Base-by-base conservation (phyloP, 2,329 filamentous ascomycete genomes). In the Annulohypoxylon truncatum region DNA sequence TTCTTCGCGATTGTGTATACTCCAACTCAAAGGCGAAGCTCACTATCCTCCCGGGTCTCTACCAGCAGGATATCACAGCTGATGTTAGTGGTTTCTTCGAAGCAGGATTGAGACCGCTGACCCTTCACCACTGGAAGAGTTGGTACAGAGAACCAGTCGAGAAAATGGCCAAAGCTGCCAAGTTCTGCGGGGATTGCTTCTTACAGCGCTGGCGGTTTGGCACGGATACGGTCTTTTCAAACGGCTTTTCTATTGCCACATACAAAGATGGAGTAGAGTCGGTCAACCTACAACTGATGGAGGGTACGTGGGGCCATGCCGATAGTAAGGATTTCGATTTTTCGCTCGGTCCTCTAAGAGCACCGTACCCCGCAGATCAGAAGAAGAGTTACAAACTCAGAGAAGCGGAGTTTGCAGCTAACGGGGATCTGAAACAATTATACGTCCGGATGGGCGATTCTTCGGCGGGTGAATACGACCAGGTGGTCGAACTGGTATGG, bases 111-210 rank as follows among this genome's bases (percentile, higher is more conserved):
- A 77, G 79, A n/a, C 83, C 85, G 0, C 76, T 89, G 10, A 87
- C 83, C 52, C 77, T 90, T 5, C 87, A 90, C 73, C 87, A 90
- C 78, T 89, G 87, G 86, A 89, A 88, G 74, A 85, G 82, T 10
- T 89, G 87, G 85, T 87, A 87, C 76, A 71, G 80, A 7, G 80
- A 79, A 24, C 83, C 83, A 51, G 79, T 88, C 42, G 80, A 81
- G 48, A 79, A 82, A 61, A 84, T 88, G 78, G 81, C 83, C 29
- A 76, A 79, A 38, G 77, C 86, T 10, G 77, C 81, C 5, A 74
- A 81, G 8, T 73, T 87, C n/a, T 89, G 87, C 69, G 87, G 87
- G 4, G 83, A 84, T 50, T 89, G 87, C 63, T 82, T 89, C 66
- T 77, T 90, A 51, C 85, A 87, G 71, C 81, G 87, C 22, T 89